Conservation (phyloP, 176 grass and related monocot species). For the Aegilops tauschii region DNA sequence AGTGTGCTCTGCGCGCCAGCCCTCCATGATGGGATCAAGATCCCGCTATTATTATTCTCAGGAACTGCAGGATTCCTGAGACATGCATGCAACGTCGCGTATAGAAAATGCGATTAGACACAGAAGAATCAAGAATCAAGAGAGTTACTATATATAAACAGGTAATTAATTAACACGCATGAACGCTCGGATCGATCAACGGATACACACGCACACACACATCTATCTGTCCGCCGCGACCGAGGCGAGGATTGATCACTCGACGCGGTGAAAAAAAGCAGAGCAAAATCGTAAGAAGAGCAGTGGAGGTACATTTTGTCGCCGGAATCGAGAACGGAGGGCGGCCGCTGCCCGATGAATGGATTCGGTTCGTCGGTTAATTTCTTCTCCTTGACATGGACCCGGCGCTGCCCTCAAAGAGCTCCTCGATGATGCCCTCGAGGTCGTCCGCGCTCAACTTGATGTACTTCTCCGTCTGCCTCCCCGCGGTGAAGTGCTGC, state of each 20-base stretch:
- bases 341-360: neutral
- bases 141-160: slow-evolving; percentile 19
- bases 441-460: slow-evolving; percentile 77
- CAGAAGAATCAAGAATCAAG: slow-evolving; percentile 5
- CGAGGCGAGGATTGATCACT: neutral
- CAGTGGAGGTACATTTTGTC: neutral
- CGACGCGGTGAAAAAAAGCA: neutral
- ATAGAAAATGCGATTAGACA: neutral
- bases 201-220: neutral
- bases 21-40: slow-evolving; percentile 3
- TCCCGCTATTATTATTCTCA: neutral
- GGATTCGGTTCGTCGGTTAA: neutral
- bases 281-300: slow-evolving; percentile 10
- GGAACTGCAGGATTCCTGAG: neutral
- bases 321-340: neutral
- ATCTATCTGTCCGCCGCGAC: slow-evolving; percentile 16
- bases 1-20: neutral
- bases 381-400: slow-evolving; percentile 70
- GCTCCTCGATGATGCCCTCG: slow-evolving; percentile 79
- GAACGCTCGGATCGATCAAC: neutral
- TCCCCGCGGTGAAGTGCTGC: slow-evolving; percentile 51
- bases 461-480: slow-evolving; percentile 86
- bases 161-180: neutral
- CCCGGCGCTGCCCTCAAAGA: slow-evolving; percentile 68
- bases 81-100: neutral